A percentile compares a stretch with the other conserved stretches of the same genome.
Evolutionary conservation across 31 red algal genomes (phyloP).

Genomic region (Bonnemaisonia californica): DNA sequence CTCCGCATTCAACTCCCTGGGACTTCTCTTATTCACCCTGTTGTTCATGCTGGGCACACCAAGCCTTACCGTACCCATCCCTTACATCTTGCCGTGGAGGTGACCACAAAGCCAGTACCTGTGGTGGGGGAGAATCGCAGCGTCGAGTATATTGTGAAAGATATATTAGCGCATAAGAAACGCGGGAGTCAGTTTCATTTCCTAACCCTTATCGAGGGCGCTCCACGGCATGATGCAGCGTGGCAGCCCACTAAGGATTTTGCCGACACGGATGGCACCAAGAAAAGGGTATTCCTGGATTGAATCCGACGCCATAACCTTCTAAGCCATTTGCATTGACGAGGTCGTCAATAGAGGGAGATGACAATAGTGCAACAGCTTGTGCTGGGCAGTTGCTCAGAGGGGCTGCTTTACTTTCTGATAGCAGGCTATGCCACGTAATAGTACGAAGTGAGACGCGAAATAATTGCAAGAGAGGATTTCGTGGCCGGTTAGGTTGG

Average conservation of each 20-base stretch:
- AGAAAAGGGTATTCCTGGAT: neutral
- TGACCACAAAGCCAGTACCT: neutral
- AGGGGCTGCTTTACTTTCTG: too few species aligned
- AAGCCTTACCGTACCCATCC: neutral
- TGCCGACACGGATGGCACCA: neutral
- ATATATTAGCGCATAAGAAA: neutral
- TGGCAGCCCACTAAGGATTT: slow-evolving; percentile 12
- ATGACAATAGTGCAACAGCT: slow-evolving; percentile 17
- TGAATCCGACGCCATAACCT: neutral
- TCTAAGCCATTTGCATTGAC: slow-evolving; percentile 3
- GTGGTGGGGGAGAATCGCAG: neutral
- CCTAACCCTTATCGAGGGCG: neutral
- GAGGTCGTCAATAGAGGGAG: slow-evolving; percentile 17
- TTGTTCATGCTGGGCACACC: neutral
- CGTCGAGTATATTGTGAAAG: neutral
- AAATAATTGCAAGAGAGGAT: too few species aligned
- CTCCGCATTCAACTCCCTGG: neutral
- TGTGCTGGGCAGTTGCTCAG: too few species aligned
- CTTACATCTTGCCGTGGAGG: neutral
- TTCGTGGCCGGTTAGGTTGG: too few species aligned
- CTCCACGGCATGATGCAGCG: neutral
- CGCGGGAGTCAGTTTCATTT: neutral
- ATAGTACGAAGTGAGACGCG: too few species aligned
- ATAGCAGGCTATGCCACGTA: too few species aligned
- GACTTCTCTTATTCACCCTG: neutral